A percentile compares a stretch with the other conserved stretches of the same genome.
These are phyloP conservation scores for Fusarium chuoi DNA, from an alignment of 2,329 filamentous ascomycete genomes.

Conservation along the genomic window DNA sequence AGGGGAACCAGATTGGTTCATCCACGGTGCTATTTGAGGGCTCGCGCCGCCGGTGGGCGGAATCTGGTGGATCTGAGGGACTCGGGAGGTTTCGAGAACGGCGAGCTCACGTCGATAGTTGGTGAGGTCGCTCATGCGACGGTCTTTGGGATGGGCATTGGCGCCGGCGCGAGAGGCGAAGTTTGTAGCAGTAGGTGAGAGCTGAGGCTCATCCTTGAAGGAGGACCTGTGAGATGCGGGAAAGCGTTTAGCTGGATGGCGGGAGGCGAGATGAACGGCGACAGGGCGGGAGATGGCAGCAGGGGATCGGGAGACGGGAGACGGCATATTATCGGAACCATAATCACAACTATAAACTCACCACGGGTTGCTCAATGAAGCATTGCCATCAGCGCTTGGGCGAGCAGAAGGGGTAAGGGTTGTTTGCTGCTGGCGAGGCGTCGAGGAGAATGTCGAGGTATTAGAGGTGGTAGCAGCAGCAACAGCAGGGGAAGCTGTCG, in stretches of 20 bases:
- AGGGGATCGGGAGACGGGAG: constrained; percentile 28
- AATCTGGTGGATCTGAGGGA: constrained; percentile 66
- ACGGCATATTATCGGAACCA: constrained; percentile 18
- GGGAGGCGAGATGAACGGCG: constrained; percentile 31
- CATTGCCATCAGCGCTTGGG: constrained; percentile 41
- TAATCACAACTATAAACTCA: constrained; percentile 30
- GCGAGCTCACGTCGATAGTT: constrained; percentile 79
- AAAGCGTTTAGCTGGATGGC: constrained; percentile 34
- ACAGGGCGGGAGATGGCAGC: constrained; percentile 28
- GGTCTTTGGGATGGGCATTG: constrained; percentile 60
- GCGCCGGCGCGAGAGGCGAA: constrained; percentile 55
- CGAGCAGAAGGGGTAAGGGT: constrained; percentile 27
- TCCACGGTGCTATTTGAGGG: constrained; percentile 69
- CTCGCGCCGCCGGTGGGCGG: constrained; percentile 63
- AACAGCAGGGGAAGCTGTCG: constrained; percentile 31
- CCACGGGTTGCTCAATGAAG: constrained; percentile 41
- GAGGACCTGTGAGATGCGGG: constrained; percentile 39
- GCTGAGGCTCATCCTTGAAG: constrained; percentile 54
- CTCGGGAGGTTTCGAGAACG: constrained; percentile 71
- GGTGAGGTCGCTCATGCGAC: constrained; percentile 69
- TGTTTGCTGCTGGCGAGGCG: constrained; percentile 35
- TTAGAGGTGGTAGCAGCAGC: constrained; percentile 11
- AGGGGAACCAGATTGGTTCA: constrained; percentile 56
- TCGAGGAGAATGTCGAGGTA: constrained; percentile 22
- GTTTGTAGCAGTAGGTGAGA: constrained; percentile 61